Base-by-base conservation (phyloP, 2,329 filamentous ascomycete species). In the Cladophialophora yegresii region DNA sequence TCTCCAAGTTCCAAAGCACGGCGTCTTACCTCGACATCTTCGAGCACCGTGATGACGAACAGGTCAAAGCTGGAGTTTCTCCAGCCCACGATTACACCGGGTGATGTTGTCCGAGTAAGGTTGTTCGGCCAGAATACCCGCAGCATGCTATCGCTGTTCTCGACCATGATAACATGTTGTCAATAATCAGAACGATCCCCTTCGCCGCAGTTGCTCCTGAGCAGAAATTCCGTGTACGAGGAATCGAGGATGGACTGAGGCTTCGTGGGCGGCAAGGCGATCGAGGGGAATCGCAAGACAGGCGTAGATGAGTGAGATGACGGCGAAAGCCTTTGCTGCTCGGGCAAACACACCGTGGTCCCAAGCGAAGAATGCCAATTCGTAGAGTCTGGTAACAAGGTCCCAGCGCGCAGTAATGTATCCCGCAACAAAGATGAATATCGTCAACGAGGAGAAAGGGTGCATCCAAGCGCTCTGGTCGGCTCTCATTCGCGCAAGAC, bases 321-420 rank as follows among this genome's bases (percentile, higher is more conserved):
- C 82, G 62, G 87, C 84, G 74, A 96, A 95, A 61, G 90, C 95
- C 78, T 95, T 93, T 58, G 91, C 87, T 69, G 90, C 90, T 75
- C 95, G 89, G 72, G 89, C 92, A 76, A 98, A 90, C 74, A 99
- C 95, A 76, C 93, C 92, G 91, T 98, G 91, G 78, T 98, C 91
- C 92, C 93, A 97, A 72, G 96, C 95, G 78, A 98, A 99, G 71
- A 96, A 90, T 72, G 92, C 90, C 74, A 99, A 87, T 80, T 99
- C 93, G 89, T 97, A 96, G 73, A 98, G 85, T 74, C 93, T 89
- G 73, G 93, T 97, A 72, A 97, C 92, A 69, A 99, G 88, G 81
- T 98, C 95, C 93, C 95, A 99, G 84, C 95, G 90, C 76, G 95
- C 95, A 81, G 95, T 99, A 78, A 93, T 98, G 85, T 99, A 99